Percentiles rank a stretch among this genome's conserved stretches.
phyloP scores from a whole-genome alignment of 2,329 filamentous ascomycete species.

The Colletotrichum destructivum region DNA sequence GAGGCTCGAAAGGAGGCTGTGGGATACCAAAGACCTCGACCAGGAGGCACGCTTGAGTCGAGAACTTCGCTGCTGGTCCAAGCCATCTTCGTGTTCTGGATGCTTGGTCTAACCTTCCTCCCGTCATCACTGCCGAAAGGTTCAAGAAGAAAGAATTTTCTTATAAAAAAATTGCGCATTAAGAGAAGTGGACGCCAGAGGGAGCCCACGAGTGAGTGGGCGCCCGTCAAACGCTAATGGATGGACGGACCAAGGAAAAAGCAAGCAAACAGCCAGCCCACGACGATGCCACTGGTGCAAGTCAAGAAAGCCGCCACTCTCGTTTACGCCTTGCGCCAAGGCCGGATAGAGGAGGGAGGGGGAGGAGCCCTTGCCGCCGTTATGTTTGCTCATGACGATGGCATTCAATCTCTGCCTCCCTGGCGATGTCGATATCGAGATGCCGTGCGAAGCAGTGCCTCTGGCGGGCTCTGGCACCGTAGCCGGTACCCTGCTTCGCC shows the following conservation, averaged over 20 bases:
- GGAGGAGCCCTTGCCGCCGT: neutral
- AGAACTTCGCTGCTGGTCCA: slow-evolving; percentile 6
- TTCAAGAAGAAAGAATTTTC: neutral
- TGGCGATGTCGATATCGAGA: neutral
- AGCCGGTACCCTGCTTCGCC: neutral
- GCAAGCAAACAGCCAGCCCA: slow-evolving; percentile 31
- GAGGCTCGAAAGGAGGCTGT: neutral
- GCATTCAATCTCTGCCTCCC: slow-evolving; percentile 4
- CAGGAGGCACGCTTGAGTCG: neutral
- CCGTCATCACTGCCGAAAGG: slow-evolving; percentile 3
- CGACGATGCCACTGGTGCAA: slow-evolving; percentile 31
- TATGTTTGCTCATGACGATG: slow-evolving; percentile 15
- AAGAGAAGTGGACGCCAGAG: slow-evolving; percentile 8
- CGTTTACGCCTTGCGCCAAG: slow-evolving; percentile 20
- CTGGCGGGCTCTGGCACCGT: neutral
- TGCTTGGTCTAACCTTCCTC: neutral
- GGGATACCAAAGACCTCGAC: slow-evolving; percentile 7
- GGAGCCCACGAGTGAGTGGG: slow-evolving; percentile 9
- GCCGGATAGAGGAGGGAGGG: neutral
- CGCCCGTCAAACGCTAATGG: slow-evolving; percentile 19
- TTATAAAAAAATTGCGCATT: neutral
- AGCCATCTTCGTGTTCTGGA: slow-evolving; percentile 4
- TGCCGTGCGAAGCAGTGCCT: neutral
- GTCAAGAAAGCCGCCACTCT: slow-evolving; percentile 24
- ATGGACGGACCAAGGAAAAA: slow-evolving; percentile 27